Percentiles rank a stretch among this genome's conserved stretches.
Evolutionary conservation across 768 basidiomycete species (phyloP).

Genomic region (Naganishia antarctica): DNA sequence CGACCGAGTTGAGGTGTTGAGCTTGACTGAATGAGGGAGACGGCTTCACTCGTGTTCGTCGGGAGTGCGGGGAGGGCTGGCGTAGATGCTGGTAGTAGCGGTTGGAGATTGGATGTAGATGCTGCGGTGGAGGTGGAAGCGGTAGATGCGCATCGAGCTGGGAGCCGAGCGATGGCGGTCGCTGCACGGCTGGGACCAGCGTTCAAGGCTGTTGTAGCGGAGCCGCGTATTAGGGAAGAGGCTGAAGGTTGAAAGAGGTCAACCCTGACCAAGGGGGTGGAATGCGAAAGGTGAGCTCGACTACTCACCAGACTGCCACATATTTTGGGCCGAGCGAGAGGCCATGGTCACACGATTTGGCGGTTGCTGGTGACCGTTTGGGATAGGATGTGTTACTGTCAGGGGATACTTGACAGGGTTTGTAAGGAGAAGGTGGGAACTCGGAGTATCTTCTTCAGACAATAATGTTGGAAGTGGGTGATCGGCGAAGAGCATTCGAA

Average conservation of each 20-base stretch:
- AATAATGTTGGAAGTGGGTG: too few relatives aligned
- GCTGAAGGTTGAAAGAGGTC: neutral
- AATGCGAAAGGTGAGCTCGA: neutral
- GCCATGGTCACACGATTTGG: neutral
- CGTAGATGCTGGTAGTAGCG: slow-evolving; percentile 27
- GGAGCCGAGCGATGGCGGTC: neutral
- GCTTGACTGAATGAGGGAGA: slow-evolving; percentile 64
- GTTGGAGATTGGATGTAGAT: slow-evolving; percentile 6
- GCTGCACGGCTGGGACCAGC: slow-evolving; percentile 6
- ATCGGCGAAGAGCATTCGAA: too few relatives aligned
- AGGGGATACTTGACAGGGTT: too few relatives aligned
- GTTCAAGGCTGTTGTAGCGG: neutral
- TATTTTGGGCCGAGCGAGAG: slow-evolving; percentile 7
- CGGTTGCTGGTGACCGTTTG: neutral
- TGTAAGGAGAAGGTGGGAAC: too few relatives aligned
- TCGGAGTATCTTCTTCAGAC: too few relatives aligned
- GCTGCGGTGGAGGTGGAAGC: slow-evolving; percentile 15
- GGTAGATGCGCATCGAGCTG: slow-evolving; percentile 1
- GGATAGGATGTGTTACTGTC: too few relatives aligned
- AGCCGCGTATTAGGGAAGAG: neutral
- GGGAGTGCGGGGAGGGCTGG: slow-evolving; percentile 39
- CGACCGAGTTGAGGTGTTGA: slow-evolving; percentile 72
- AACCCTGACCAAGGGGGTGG: neutral
- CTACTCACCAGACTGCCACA: slow-evolving; percentile 11
- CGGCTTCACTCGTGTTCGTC: slow-evolving; percentile 54